Percentiles rank a stretch among this genome's conserved stretches.
Evolutionary conservation across 2,329 filamentous ascomycete species (phyloP).

Genomic region (Blumeriella jaapii): DNA sequence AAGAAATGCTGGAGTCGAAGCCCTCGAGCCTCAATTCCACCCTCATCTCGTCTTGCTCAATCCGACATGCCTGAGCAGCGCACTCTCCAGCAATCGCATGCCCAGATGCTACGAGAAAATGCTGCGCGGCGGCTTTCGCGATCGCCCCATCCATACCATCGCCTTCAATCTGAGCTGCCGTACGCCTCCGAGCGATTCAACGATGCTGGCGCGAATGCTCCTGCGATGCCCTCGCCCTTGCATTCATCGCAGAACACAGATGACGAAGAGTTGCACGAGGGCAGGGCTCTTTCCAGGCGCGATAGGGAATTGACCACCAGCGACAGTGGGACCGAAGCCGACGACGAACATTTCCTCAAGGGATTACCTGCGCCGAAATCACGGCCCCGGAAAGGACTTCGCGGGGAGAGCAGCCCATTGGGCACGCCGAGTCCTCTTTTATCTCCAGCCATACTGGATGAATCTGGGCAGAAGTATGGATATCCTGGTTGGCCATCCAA

Average conservation of each 20-base stretch:
- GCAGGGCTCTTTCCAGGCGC: slow-evolving; percentile 12
- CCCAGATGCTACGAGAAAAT: slow-evolving; percentile 18
- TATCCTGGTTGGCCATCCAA: slow-evolving; percentile 6
- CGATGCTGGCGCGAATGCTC: slow-evolving; percentile 8
- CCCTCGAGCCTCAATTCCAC: slow-evolving; percentile 9
- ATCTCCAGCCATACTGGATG: slow-evolving; percentile 36
- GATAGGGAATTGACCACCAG: slow-evolving; percentile 43
- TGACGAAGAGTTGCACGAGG: slow-evolving; percentile 25
- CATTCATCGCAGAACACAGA: slow-evolving; percentile 22
- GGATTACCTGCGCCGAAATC: slow-evolving; percentile 70
- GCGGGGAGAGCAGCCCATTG: slow-evolving; percentile 46
- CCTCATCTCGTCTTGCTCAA: too few species aligned
- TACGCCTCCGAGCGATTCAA: slow-evolving; percentile 35
- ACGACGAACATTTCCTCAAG: slow-evolving; percentile 83
- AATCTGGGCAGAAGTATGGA: slow-evolving; percentile 17
- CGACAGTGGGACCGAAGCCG: slow-evolving; percentile 89
- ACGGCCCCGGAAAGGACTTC: slow-evolving; percentile 65
- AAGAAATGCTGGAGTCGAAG: slow-evolving; percentile 18
- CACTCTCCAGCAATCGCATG: slow-evolving; percentile 15
- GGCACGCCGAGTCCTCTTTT: slow-evolving; percentile 43
- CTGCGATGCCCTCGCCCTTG: slow-evolving; percentile 18
- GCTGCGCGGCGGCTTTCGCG: slow-evolving; percentile 29
- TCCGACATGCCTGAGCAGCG: slow-evolving; percentile 22
- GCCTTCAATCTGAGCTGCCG: slow-evolving; percentile 43
- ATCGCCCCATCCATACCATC: slow-evolving; percentile 58